phyloP scores from a whole-genome alignment of 768 basidiomycete genomes.

The Pulveroboletus frians region DNA sequence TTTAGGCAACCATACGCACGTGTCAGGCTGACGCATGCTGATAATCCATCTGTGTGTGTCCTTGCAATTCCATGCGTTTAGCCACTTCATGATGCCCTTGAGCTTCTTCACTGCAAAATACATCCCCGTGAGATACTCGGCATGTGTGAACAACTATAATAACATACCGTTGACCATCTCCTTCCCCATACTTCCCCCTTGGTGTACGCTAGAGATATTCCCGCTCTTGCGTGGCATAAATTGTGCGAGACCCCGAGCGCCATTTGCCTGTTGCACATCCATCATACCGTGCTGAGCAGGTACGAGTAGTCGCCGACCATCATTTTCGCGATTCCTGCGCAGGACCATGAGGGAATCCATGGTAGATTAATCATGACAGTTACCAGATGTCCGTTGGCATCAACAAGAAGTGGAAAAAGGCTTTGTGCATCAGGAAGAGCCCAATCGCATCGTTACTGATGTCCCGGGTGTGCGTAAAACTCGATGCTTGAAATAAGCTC shows the following conservation, averaged over 20 bases:
- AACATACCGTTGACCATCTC: background rate
- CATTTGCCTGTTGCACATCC: too few species aligned
- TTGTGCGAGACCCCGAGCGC: too few species aligned
- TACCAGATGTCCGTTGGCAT: background rate
- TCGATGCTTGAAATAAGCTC: background rate
- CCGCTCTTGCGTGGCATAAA: too few species aligned
- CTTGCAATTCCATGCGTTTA: constrained; percentile 2
- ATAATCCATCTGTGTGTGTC: background rate
- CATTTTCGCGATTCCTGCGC: too few species aligned
- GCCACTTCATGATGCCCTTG: background rate
- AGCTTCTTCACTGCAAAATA: background rate
- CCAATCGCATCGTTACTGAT: background rate
- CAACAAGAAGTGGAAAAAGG: background rate
- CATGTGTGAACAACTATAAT: too few species aligned
- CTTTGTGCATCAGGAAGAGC: background rate
- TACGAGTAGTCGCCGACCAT: too few species aligned
- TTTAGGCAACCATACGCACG: constrained; percentile 10
- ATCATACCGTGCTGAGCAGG: too few species aligned
- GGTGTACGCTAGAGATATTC: too few species aligned
- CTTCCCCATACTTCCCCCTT: too few species aligned
- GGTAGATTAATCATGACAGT: background rate
- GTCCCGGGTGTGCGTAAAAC: background rate
- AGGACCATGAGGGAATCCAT: too few species aligned
- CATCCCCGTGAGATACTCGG: too few species aligned
- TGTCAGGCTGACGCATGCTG: constrained; percentile 1